Conservation (phyloP, 148 eudicot species). For the Fallopia convolvulus region DNA sequence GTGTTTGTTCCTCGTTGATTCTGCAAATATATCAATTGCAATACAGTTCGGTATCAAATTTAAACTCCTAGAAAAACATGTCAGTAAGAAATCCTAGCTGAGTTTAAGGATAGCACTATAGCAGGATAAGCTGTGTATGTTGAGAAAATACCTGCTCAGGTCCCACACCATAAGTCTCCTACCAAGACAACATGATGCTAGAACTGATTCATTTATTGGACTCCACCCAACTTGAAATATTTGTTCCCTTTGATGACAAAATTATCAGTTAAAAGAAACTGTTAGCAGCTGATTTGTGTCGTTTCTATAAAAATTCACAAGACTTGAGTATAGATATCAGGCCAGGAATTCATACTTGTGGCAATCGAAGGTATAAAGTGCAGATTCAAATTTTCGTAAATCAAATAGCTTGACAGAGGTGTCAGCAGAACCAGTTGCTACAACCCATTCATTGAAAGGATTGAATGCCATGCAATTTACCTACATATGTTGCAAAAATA, state of each 20-base stretch:
- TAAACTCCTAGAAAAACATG: not conserved
- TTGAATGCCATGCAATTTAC: constrained; percentile 82
- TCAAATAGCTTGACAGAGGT: constrained; percentile 61
- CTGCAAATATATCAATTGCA: constrained; percentile 20
- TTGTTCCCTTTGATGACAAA: constrained; percentile 54
- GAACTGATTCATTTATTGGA: constrained; percentile 78
- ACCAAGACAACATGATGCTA: constrained; percentile 94
- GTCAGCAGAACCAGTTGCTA: constrained; percentile 74
- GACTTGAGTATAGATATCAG: not conserved
- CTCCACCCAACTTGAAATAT: constrained; percentile 95
- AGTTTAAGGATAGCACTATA: not conserved
- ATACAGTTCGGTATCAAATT: not conserved
- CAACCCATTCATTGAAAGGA: constrained; percentile 73
- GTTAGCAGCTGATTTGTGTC: not conserved
- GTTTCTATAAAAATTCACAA: not conserved
- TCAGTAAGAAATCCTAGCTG: not conserved
- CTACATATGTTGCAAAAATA: constrained; percentile 18
- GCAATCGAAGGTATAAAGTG: constrained; percentile 71
- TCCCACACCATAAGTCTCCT: constrained; percentile 96
- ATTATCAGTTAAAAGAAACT: not conserved
- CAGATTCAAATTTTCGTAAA: constrained; percentile 41
- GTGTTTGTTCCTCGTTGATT: constrained; percentile 62
- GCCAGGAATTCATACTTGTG: constrained; percentile 58
- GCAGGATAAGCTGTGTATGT: not conserved
- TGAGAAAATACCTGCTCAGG: constrained; percentile 72